Base-by-base conservation (phyloP, 768 basidiomycete species). In the Collybia nuda region DNA sequence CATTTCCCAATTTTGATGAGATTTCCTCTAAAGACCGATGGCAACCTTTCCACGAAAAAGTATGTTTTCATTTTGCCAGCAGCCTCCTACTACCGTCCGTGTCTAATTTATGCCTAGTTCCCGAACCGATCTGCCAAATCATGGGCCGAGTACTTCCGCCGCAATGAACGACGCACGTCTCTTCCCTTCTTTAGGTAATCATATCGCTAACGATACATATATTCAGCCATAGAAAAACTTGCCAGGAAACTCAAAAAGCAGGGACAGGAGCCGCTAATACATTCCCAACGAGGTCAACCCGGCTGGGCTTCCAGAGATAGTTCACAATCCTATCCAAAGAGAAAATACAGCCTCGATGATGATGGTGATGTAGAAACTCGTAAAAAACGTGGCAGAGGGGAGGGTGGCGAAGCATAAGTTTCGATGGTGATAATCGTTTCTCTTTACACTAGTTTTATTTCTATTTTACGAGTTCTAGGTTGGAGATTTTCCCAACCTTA, bases 111-210 rank as follows among this genome's bases (percentile, higher is more conserved):
- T n/a, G 32, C 44, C 6, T 40, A 87, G 85, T 73, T 78, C 59
- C 71, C 77, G 19, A 78, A 78, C 58, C 72, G 86, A 53, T 71
- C 80, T 29, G 61, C 63, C 2, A 84, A 79, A 57, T 73, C 83
- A 6, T 88, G 85, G 85, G 73, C 68, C 17, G 82, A 85, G 59
- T 81, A 77, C 55, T 84, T 80, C 57, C 73, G 82, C 24, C 70
- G 68, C 51, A 67, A 82, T 53, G 77, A 82, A 62, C 43, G 61
- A 51, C 66, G 86, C 84, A 67, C 17, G 65, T 55, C n/a, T 14
- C 38, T 47, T n/a, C n/a, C 23, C 17, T 55, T 22, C n/a, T 38
- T 32, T 41, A 17, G 35, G 14, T 19, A 37, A 12, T 28, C 49
- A 54, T 37, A 22, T 48, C 58, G 48, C 49, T 60, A 46, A 41